Base-by-base conservation (phyloP, 768 basidiomycete species). In the Pseudohyphozyma bogoriensis region DNA sequence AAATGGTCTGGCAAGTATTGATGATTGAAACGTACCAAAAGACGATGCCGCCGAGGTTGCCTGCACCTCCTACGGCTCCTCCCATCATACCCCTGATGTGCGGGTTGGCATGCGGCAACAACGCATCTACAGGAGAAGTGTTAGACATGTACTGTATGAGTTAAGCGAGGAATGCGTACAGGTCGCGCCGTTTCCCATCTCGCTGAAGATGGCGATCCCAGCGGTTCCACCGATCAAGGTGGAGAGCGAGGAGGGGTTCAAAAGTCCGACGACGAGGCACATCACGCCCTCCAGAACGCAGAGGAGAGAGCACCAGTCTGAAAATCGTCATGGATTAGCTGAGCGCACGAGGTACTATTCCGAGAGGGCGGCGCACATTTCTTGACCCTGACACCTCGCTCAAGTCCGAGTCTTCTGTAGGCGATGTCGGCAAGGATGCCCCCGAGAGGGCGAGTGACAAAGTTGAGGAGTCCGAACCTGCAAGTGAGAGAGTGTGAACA, bases 71-170 rank as follows among this genome's bases (percentile, higher is more conserved):
- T 36, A 78, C 79, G 56, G 75, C 73, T 53, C 72, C 79, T 18
- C 60, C 32, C 75, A 77, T 75, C 53, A 76, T 64, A 15, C 77
- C 74, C 57, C 76, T 74, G 29, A 73, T 72, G 71, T 74, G 74
- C 15, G 79, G 69, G 62, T 79, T 79, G 69, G 78, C 79, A 62
- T 80, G 79, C 0, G 80, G 79, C 1, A 80, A 76, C 33, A 79
- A 73, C 20, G 78, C 73, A 35, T 51, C n/a, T n/a, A n/a, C n/a
- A n/a, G n/a, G n/a, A n/a, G n/a, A n/a, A n/a, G n/a, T n/a, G n/a
- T n/a, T n/a, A n/a, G n/a, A n/a, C n/a, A n/a, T n/a, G n/a, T n/a
- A n/a, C n/a, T n/a, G n/a, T n/a, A n/a, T n/a, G n/a, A n/a, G n/a
- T n/a, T n/a, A n/a, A n/a, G n/a, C n/a, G n/a, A n/a, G n/a, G n/a